Evolutionary conservation across 2,329 filamentous ascomycete species (phyloP).

Genomic region (Xenosphaeropsis pyriputrescens): DNA sequence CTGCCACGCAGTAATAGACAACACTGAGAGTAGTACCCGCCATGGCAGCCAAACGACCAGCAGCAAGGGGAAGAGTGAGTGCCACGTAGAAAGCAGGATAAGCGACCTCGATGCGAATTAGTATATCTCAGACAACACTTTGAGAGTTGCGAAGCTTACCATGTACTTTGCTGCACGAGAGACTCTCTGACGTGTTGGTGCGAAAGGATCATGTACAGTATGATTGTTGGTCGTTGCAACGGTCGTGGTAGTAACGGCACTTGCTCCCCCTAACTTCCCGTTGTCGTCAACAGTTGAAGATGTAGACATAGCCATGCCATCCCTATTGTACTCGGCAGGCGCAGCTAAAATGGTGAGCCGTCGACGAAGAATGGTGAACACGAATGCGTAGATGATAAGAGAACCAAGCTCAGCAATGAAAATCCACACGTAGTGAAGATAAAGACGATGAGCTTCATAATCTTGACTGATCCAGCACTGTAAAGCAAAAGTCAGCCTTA

Average conservation of each 20-base stretch:
- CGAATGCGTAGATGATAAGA: constrained; percentile 29
- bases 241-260: constrained; percentile 1
- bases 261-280: background rate
- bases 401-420: constrained; percentile 36
- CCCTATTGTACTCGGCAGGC: too few species aligned
- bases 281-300: too few species aligned
- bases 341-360: constrained; percentile 2
- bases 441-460: constrained; percentile 28
- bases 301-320: too few species aligned
- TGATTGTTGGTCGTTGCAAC: constrained; percentile 6
- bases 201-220: constrained; percentile 6
- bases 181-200: constrained; percentile 7
- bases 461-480: constrained; percentile 36
- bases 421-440: constrained; percentile 39
- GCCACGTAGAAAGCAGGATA: constrained; percentile 34
- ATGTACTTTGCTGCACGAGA: constrained; percentile 29
- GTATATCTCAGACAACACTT: too few species aligned
- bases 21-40: constrained; percentile 14
- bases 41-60: constrained; percentile 32
- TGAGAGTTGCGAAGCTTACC: constrained; percentile 14
- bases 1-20: constrained; percentile 8
- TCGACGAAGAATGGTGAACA: constrained; percentile 17
- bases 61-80: constrained; percentile 33
- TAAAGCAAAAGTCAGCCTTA: background rate
- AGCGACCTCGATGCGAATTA: constrained; percentile 7